A percentile compares a stretch with the other conserved stretches of the same genome.
Conservation (phyloP, 352 stramenopile species). For the Blastocystis sp. region DNA sequence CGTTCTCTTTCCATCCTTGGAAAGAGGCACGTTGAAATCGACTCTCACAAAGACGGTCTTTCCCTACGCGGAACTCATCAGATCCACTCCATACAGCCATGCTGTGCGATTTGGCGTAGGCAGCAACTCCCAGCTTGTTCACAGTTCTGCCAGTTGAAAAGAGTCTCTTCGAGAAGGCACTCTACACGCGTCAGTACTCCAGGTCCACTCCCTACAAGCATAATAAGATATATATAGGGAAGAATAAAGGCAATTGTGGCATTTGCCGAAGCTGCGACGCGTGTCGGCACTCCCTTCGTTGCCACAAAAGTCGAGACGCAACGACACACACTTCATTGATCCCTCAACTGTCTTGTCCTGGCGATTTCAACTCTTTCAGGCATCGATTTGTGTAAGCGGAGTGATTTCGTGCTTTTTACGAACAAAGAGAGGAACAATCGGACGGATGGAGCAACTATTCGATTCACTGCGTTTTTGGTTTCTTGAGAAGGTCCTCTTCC, state of each 20-base stretch:
- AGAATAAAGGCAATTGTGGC: conserved; percentile 21
- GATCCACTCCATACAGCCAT: conserved; percentile 20
- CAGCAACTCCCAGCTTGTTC: conserved; percentile 63
- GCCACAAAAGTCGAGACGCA: too few species aligned
- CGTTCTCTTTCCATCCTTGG: conserved; percentile 86
- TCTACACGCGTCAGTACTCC: neutral
- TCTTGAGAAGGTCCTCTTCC: neutral
- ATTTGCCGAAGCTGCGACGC: neutral
- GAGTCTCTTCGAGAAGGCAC: conserved; percentile 67
- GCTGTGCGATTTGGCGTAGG: conserved; percentile 61
- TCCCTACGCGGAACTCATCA: conserved; percentile 72
- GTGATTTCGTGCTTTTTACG: neutral
- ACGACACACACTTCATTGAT: conserved; percentile 25
- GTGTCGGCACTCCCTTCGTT: neutral
- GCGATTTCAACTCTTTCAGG: neutral
- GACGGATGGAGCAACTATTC: neutral
- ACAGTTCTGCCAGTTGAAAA: conserved; percentile 61
- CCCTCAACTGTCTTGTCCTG: neutral
- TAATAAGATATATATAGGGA: conserved; percentile 7
- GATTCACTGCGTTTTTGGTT: neutral
- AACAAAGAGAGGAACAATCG: too few species aligned
- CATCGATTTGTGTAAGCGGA: neutral
- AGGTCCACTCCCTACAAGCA: conserved; percentile 23
- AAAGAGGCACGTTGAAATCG: conserved; percentile 98
- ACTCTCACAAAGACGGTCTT: conserved; percentile 97